phyloP scores from a whole-genome alignment of 148 eudicot species.

The Dianthus caryophyllus region DNA sequence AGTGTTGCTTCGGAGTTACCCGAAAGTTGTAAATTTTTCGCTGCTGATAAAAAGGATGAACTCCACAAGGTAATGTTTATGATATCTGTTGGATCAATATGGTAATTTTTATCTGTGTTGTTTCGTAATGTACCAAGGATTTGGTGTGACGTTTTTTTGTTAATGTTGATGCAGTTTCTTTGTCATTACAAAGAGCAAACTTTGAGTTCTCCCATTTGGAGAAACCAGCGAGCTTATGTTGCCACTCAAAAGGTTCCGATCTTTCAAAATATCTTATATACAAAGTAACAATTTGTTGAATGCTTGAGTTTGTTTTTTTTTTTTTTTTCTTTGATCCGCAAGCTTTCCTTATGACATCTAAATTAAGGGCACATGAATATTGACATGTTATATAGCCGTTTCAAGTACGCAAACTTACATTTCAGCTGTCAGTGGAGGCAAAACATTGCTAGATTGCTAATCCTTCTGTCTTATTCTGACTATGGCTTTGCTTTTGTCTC shows the following conservation, averaged over 20 bases:
- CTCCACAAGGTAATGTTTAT: slow-evolving; percentile 64
- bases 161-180: slow-evolving; percentile 59
- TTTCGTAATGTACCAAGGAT: not conserved
- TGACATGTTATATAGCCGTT: not conserved
- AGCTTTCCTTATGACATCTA: not conserved
- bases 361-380: not conserved
- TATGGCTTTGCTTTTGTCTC: no score
- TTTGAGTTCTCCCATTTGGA: slow-evolving; percentile 69
- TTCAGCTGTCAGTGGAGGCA: not conserved
- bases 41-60: slow-evolving; percentile 82
- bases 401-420: not conserved
- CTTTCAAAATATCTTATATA: not conserved
- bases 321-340: not conserved
- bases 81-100: not conserved
- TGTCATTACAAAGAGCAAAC: slow-evolving; percentile 83
- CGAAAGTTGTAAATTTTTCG: slow-evolving; percentile 71
- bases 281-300: not conserved
- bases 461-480: not conserved
- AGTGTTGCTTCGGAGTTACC: slow-evolving; percentile 81
- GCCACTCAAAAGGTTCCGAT: slow-evolving; percentile 69
- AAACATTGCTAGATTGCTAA: not conserved
- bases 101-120: not conserved
- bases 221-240: slow-evolving; percentile 74
- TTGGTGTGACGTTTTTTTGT: not conserved
- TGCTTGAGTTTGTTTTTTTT: no score